A percentile compares a stretch with the other conserved stretches of the same genome.
Evolutionary conservation across 768 basidiomycete species (phyloP).

Genomic region (Macrolepiota fuliginosa): DNA sequence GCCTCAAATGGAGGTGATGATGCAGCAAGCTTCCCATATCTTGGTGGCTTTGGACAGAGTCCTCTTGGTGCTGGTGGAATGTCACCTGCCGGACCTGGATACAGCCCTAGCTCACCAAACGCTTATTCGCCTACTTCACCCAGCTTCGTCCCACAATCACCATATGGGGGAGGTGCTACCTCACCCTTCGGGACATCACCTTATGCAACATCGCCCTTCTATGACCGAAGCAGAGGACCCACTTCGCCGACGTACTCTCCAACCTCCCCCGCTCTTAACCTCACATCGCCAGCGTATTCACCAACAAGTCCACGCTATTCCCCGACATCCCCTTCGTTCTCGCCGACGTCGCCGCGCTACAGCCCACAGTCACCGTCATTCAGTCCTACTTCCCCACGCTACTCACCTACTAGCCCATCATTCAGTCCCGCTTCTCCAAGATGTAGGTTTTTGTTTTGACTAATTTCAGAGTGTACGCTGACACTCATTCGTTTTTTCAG

Average conservation of each 20-base stretch:
- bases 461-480: constrained; percentile 15
- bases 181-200: constrained; percentile 82
- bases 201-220: constrained; percentile 85
- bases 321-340: constrained; percentile 82
- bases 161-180: constrained; percentile 75
- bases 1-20: constrained; percentile 87
- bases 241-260: constrained; percentile 89
- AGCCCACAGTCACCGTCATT: constrained; percentile 90
- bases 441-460: constrained; percentile 48
- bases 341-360: constrained; percentile 81
- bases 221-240: constrained; percentile 53
- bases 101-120: constrained; percentile 90
- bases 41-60: constrained; percentile 75
- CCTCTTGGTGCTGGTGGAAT: constrained; percentile 81
- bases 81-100: constrained; percentile 86
- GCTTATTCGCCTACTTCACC: constrained; percentile 89
- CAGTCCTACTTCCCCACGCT: constrained; percentile 86
- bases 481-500: constrained; percentile 32
- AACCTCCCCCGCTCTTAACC: constrained; percentile 78
- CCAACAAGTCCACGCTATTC: constrained; percentile 87
- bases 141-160: constrained; percentile 77
- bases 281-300: constrained; percentile 82
- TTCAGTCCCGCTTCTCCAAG: constrained; percentile 94
- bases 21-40: constrained; percentile 65
- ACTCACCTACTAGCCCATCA: constrained; percentile 87